Evolutionary conservation across 2,329 filamentous ascomycete genomes (phyloP), one percentile per base, ranked within the genome.

Genomic region (Sclerotinia nivalis): DNA sequence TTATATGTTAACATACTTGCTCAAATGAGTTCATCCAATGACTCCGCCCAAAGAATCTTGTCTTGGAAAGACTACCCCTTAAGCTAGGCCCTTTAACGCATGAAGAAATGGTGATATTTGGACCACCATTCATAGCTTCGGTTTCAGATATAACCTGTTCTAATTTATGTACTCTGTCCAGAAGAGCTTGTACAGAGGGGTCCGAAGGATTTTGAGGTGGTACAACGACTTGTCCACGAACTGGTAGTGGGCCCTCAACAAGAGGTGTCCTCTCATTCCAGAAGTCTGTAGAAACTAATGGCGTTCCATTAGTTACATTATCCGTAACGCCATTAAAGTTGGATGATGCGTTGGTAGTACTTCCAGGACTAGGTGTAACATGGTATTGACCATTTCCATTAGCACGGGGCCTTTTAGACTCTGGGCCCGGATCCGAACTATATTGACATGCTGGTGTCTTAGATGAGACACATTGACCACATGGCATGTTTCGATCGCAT

Each of bases 11-110:
- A 50, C 66, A 43, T 74, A 74, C 72, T 62, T 71, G 64, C 31
- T 69, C 64, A 31, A 73, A 68, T 5, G 70, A 71, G 34, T 60
- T 59, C 52, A 73, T 70, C 73, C 73, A 75, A 52, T 75, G 73
- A 60, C 67, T 74, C 25, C 70, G 70, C 34, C 74, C 74, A 66
- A 69, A 74, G 15, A 73, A 71, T 15, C 70, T 59, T 10, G 72
- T 72, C 43, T 75, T 74, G 45, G 70, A 72, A 34, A 73, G 13
- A 58, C 49, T 70, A 15, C 70, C 73, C 22, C 66, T 62, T 12
- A 72, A 25, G 25, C 69, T 65, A 40, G 69, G 58, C n/a, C 56
- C 34, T 40, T 55, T 55, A 37, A 60, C 37, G 18, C 18, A 50
- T 54, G 47, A 28, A 47, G 10, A n/a, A 40, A 1, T 20, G 4